Base-by-base conservation (phyloP, 2,329 filamentous ascomycete genomes). In the Ceratocystis colombiana region DNA sequence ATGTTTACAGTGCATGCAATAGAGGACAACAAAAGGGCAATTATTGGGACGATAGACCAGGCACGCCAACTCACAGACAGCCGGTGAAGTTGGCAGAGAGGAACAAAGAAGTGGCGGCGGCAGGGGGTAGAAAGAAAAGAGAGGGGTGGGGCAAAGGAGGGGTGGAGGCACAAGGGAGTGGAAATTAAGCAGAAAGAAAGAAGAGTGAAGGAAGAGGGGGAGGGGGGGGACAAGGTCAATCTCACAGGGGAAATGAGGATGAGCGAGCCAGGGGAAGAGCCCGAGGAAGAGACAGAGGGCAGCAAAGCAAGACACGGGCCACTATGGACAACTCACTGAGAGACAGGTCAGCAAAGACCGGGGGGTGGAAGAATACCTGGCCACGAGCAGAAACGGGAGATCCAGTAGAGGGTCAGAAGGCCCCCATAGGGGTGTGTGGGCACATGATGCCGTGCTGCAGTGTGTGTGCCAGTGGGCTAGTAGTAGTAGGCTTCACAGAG, bases 191-290 rank as follows among this genome's bases (percentile, higher is more conserved):
- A 59, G 22, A 25, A 25, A 25, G 25, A 7, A 57, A 28, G 48
- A 53, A 45, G 17, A 46, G 28, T 48, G 44, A 28, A 48, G n/a
- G 61, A 48, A 10, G 17, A 22, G 15, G 33, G n/a, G 61, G 30
- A 17, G 33, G 61, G 44, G 22, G 22, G 61, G 17, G 25, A 48
- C 28, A 64, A n/a, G 44, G 44, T 15, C 44, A 66, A 66, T 66
- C 64, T 62, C n/a, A 62, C 45, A n/a, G 48, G 57, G 64, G 64
- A 66, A 66, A 66, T 66, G 64, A 66, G 46, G 57, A 66, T 44
- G 55, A 66, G 64, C 45, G 57, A 53, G 48, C 64, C 55, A 66
- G 64, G 64, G 53, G 64, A 66, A 33, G 30, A 37, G 20, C 53
- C 57, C 33, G 57, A 45, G 41, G 28, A 59, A 59, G 25, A 59